Conservation (phyloP, 805 yeast genomes). For the Zygotorulaspora danielsina region DNA sequence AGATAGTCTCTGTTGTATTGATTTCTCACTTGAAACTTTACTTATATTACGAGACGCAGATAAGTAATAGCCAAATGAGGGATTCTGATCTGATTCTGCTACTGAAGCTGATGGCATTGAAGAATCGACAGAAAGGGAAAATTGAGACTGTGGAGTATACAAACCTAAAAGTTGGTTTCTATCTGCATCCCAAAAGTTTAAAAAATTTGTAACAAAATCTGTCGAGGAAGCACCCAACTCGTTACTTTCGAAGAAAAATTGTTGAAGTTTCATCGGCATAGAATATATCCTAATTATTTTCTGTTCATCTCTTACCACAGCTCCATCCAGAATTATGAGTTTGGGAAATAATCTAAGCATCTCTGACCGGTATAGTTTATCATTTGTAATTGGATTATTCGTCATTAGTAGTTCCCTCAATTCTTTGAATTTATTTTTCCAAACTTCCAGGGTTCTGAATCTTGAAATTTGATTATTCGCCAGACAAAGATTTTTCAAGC, state of each 20-base stretch:
- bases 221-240: constrained; percentile 68
- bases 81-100: constrained; percentile 33
- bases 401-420: constrained; percentile 73
- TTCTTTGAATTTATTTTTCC: constrained; percentile 69
- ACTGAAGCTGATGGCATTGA: constrained; percentile 52
- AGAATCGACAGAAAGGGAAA: constrained; percentile 74
- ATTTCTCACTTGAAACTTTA: constrained; percentile 50
- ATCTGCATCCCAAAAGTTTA: constrained; percentile 77
- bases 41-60: constrained; percentile 73
- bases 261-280: constrained; percentile 53
- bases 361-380: constrained; percentile 51
- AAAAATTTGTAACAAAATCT: constrained; percentile 70
- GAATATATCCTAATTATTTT: constrained; percentile 49
- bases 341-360: constrained; percentile 74
- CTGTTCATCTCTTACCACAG: constrained; percentile 67
- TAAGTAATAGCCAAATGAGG: constrained; percentile 62
- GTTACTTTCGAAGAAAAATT: constrained; percentile 76
- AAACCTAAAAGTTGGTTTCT: constrained; percentile 64
- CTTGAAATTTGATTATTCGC: constrained; percentile 66
- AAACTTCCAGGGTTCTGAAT: constrained; percentile 58
- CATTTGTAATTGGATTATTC: constrained; percentile 67
- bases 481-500: constrained; percentile 71
- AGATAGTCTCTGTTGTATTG: constrained; percentile 56
- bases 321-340: constrained; percentile 72
- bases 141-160: constrained; percentile 79